phyloP scores from a whole-genome alignment of 1,284 basidiomycete species.

The Schizopora paradoxa region DNA sequence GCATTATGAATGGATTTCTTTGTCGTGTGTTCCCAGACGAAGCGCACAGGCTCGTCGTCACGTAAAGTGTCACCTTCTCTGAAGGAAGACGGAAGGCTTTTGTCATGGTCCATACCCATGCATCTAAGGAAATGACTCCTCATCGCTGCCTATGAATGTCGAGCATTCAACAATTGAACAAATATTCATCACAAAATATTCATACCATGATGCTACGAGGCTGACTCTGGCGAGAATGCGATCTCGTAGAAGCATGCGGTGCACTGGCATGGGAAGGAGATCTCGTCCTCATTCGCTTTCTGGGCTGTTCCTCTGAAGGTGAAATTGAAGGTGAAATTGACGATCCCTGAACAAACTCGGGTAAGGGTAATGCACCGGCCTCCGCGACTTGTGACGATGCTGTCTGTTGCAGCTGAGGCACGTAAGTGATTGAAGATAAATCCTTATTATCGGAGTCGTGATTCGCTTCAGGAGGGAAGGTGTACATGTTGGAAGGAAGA shows the following conservation, averaged over 20 bases:
- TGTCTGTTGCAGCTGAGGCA: conserved; percentile 23
- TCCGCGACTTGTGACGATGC: too few species aligned
- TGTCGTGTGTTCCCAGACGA: conserved; percentile 70
- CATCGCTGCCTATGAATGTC: conserved; percentile 54
- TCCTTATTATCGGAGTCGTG: too few species aligned
- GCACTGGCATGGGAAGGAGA: neutral
- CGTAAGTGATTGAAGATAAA: too few species aligned
- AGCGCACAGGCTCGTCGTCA: conserved; percentile 51
- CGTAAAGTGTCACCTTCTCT: conserved; percentile 43
- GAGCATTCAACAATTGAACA: conserved; percentile 2
- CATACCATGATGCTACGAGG: conserved; percentile 14
- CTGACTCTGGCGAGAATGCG: conserved; percentile 1
- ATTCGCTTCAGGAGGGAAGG: too few species aligned
- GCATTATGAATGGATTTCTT: conserved; percentile 67
- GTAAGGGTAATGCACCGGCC: too few species aligned
- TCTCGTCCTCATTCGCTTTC: neutral
- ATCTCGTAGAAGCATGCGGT: conserved; percentile 5
- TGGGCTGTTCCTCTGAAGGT: neutral
- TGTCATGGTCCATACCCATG: conserved; percentile 52
- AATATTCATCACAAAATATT: neutral
- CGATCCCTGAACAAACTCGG: conserved; percentile 16
- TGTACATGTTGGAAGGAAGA: too few species aligned
- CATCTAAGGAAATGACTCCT: conserved; percentile 52
- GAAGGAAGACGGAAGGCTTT: conserved; percentile 55
- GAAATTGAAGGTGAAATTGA: neutral